Evolutionary conservation across 768 basidiomycete species (phyloP).

Genomic region (Xerocomellus intermedius): DNA sequence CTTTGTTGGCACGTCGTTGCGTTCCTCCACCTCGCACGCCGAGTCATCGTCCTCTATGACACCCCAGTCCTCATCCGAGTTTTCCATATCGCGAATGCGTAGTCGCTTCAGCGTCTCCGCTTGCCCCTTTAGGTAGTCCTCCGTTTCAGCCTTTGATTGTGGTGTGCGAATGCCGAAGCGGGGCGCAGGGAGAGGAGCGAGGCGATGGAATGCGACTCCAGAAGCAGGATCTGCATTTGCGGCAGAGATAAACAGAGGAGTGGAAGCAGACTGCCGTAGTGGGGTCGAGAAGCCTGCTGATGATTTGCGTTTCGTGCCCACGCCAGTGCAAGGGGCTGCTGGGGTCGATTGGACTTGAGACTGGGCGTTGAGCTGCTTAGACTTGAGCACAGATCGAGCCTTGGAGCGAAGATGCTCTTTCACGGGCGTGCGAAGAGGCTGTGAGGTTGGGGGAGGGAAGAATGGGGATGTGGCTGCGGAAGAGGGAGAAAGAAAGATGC

Average conservation of each 20-base stretch:
- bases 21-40: slow-evolving; percentile 48
- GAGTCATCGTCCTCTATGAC: slow-evolving; percentile 47
- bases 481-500: slow-evolving; percentile 54
- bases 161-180: slow-evolving; percentile 31
- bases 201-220: slow-evolving; percentile 34
- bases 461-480: slow-evolving; percentile 40
- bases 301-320: slow-evolving; percentile 69
- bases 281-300: slow-evolving; percentile 55
- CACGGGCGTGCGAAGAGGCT: slow-evolving; percentile 60
- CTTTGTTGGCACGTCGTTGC: slow-evolving; percentile 32
- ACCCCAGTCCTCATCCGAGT: slow-evolving; percentile 45
- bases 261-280: slow-evolving; percentile 44
- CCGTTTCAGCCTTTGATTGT: slow-evolving; percentile 37
- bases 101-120: slow-evolving; percentile 65
- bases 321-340: slow-evolving; percentile 34
- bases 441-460: slow-evolving; percentile 43
- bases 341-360: slow-evolving; percentile 1
- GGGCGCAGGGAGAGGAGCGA: slow-evolving; percentile 34
- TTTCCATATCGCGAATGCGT: slow-evolving; percentile 54
- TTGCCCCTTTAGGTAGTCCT: slow-evolving; percentile 45
- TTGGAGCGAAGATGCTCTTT: slow-evolving; percentile 46
- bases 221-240: slow-evolving; percentile 33
- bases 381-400: slow-evolving; percentile 42
- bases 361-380: slow-evolving; percentile 29
- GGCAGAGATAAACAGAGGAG: slow-evolving; percentile 39